A percentile compares a stretch with the other conserved stretches of the same genome.
Conservation (phyloP, 306 rosid species). For the Morella rubra region DNA sequence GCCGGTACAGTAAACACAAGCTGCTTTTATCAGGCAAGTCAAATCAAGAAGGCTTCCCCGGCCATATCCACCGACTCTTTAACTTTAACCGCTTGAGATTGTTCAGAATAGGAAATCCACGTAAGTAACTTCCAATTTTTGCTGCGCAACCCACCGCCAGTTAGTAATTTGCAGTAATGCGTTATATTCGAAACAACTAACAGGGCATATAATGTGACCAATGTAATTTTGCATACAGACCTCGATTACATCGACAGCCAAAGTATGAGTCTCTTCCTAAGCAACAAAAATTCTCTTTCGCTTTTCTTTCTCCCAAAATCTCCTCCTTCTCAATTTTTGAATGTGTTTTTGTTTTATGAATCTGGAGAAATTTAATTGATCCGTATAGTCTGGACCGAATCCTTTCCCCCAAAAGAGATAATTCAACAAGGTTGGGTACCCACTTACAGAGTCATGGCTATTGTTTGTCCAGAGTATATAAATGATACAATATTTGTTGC, state of each 20-base stretch:
- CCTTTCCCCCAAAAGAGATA: not conserved
- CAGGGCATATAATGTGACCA: not conserved
- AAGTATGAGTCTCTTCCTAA: not conserved
- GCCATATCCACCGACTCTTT: not conserved
- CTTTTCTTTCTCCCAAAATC: too few species aligned
- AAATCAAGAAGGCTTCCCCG: constrained; percentile 1
- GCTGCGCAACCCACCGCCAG: not conserved
- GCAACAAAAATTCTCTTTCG: too few species aligned
- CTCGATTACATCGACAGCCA: not conserved
- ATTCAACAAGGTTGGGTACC: constrained; percentile 10
- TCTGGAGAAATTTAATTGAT: too few species aligned
- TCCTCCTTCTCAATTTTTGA: too few species aligned
- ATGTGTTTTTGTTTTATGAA: too few species aligned
- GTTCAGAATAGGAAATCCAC: too few species aligned
- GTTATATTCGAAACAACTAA: not conserved
- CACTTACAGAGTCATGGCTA: not conserved
- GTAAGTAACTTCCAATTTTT: too few species aligned
- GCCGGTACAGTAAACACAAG: constrained; percentile 6
- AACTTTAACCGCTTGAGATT: constrained; percentile 14
- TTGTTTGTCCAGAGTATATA: constrained; percentile 1
- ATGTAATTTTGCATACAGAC: not conserved
- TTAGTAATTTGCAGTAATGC: not conserved
- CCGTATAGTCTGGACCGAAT: too few species aligned
- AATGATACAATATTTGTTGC: constrained; percentile 13
- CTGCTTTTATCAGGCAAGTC: constrained; percentile 9